These are phyloP conservation scores for Hippophae tibetana DNA, from an alignment of 306 rosid species.

Conservation along the genomic window DNA sequence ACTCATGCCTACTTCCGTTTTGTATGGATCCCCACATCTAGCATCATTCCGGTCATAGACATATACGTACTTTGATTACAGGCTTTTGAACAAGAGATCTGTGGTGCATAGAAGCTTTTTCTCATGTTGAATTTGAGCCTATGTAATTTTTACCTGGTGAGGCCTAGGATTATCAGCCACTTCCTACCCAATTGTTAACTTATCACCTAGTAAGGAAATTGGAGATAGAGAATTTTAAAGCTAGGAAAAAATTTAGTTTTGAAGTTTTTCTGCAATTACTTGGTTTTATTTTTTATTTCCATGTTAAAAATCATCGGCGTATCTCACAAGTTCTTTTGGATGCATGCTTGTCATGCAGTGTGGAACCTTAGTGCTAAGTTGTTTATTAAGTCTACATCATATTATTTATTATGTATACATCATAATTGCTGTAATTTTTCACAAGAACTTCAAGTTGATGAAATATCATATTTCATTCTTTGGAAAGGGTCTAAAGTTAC, in stretches of 20 bases:
- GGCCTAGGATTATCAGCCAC: slow-evolving; percentile 25
- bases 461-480: no score
- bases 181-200: slow-evolving; percentile 31
- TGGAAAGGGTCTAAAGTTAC: no score
- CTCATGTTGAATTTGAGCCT: slow-evolving; percentile 14
- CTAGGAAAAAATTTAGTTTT: slow-evolving; percentile 13
- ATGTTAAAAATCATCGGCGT: not conserved
- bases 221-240: slow-evolving; percentile 33
- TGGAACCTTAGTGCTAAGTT: slow-evolving; percentile 26
- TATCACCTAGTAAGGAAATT: slow-evolving; percentile 25
- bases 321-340: slow-evolving; percentile 6
- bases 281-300: not conserved
- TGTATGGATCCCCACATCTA: slow-evolving; percentile 23
- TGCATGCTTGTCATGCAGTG: slow-evolving; percentile 22
- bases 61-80: slow-evolving; percentile 11
- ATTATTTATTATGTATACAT: not conserved
- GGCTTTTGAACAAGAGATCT: slow-evolving; percentile 16
- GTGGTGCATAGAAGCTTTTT: slow-evolving; percentile 19
- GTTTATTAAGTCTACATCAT: slow-evolving; percentile 11
- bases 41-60: slow-evolving; percentile 19
- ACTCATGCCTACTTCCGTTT: slow-evolving; percentile 17
- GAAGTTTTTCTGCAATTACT: not conserved
- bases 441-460: no score
- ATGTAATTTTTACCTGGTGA: slow-evolving; percentile 19
- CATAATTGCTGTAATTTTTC: not conserved